These are phyloP conservation scores for Quercus phellos DNA, from an alignment of 331 rosid species.

Conservation along the genomic window DNA sequence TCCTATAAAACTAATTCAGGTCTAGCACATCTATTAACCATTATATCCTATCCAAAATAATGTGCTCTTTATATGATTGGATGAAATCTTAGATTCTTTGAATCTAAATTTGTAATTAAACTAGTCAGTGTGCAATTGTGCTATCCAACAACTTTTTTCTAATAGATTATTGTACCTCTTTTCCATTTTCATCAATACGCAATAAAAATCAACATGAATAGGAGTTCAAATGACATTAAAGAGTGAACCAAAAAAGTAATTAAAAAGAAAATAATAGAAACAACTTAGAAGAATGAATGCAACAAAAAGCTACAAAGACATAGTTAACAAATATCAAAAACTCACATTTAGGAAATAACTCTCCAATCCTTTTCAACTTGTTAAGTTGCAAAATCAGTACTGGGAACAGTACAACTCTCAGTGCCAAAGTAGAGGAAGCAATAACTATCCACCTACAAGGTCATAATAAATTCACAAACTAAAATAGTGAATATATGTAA, in stretches of 20 bases:
- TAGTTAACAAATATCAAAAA: slow-evolving; percentile 6
- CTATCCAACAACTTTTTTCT: no score
- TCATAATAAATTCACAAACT: not conserved
- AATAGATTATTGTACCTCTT: not conserved
- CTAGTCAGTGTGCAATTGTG: no score
- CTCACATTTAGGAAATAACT: slow-evolving; percentile 66
- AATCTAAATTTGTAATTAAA: no score
- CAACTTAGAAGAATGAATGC: not conserved
- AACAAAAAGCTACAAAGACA: slow-evolving; percentile 1
- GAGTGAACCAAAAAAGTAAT: not conserved
- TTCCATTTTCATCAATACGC: not conserved
- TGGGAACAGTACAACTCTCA: slow-evolving; percentile 54
- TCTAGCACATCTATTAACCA: no score
- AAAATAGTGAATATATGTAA: not conserved
- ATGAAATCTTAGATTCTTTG: no score
- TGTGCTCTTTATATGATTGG: no score
- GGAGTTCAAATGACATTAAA: not conserved
- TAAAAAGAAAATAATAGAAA: not conserved
- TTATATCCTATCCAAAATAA: no score
- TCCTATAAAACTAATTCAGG: no score
- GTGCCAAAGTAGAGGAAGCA: slow-evolving; percentile 61
- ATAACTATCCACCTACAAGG: slow-evolving; percentile 78
- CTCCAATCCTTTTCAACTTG: slow-evolving; percentile 54
- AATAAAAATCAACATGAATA: not conserved
- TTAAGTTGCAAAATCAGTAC: slow-evolving; percentile 54